phyloP scores from a whole-genome alignment of 2,329 filamentous ascomycete genomes.

The Ophiostoma ulmi region DNA sequence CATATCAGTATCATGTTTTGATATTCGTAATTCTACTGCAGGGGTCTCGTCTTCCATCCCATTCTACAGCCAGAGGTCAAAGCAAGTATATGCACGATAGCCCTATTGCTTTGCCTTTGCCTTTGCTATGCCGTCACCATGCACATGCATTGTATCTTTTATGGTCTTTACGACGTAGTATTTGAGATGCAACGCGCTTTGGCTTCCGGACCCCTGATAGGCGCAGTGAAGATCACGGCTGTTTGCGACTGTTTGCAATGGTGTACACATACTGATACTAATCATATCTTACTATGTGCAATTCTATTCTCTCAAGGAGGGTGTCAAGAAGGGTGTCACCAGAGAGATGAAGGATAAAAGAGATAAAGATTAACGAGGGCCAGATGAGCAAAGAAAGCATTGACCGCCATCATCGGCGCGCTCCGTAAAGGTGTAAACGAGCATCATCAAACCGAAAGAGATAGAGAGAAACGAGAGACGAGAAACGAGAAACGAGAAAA shows the following conservation, averaged over 20 bases:
- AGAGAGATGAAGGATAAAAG: not conserved
- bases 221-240: conserved; percentile 3
- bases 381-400: not conserved
- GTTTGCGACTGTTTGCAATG: not conserved
- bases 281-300: not conserved
- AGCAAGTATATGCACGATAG: not conserved
- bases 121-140: not conserved
- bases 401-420: not conserved
- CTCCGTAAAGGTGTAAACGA: not conserved
- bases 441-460: too few species aligned
- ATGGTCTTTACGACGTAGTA: not conserved
- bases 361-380: not conserved
- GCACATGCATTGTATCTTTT: not conserved
- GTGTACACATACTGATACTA: too few species aligned
- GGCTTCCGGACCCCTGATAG: not conserved
- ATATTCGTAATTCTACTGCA: not conserved
- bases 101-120: too few species aligned
- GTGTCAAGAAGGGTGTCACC: not conserved
- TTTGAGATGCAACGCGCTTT: not conserved
- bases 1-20: not conserved
- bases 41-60: not conserved
- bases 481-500: too few species aligned
- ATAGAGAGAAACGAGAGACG: too few species aligned
- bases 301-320: not conserved
- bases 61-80: not conserved